phyloP scores from a whole-genome alignment of 441 rosid genomes.

The Syzygium syzygioides region DNA sequence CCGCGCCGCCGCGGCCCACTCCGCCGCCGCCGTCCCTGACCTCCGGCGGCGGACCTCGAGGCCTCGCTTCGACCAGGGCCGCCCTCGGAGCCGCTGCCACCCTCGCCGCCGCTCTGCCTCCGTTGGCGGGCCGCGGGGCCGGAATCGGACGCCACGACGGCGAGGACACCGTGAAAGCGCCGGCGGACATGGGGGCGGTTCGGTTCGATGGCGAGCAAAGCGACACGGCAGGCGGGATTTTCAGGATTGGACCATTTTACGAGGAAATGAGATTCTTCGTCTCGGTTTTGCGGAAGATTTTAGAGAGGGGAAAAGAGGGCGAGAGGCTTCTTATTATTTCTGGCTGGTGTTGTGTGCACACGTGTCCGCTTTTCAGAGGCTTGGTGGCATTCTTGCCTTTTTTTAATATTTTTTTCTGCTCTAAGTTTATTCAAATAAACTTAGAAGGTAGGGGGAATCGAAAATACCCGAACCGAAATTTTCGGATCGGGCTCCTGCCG shows the following conservation, averaged over 20 bases:
- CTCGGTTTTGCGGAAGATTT: neutral
- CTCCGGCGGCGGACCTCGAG: constrained; percentile 14
- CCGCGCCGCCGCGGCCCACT: neutral
- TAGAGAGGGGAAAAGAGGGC: neutral
- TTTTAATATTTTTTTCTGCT: neutral
- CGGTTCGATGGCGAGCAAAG: neutral
- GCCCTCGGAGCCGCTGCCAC: constrained; percentile 14
- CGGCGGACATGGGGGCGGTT: neutral
- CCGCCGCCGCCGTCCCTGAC: constrained; percentile 2
- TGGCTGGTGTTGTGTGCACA: neutral
- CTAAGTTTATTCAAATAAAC: neutral
- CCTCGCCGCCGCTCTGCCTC: constrained; percentile 2
- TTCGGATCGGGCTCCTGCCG: neutral
- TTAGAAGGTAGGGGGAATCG: neutral
- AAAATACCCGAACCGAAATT: neutral
- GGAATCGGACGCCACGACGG: neutral
- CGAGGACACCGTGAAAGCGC: neutral
- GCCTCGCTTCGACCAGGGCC: constrained; percentile 44
- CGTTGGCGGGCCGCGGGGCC: neutral
- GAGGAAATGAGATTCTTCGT: neutral
- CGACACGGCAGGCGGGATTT: neutral
- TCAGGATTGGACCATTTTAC: neutral
- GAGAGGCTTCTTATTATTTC: neutral
- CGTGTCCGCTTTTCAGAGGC: neutral
- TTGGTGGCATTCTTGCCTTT: neutral